Evolutionary conservation across 192 early-diverging fungal species (phyloP).

Genomic region (Gryganskiella cystojenkinii): DNA sequence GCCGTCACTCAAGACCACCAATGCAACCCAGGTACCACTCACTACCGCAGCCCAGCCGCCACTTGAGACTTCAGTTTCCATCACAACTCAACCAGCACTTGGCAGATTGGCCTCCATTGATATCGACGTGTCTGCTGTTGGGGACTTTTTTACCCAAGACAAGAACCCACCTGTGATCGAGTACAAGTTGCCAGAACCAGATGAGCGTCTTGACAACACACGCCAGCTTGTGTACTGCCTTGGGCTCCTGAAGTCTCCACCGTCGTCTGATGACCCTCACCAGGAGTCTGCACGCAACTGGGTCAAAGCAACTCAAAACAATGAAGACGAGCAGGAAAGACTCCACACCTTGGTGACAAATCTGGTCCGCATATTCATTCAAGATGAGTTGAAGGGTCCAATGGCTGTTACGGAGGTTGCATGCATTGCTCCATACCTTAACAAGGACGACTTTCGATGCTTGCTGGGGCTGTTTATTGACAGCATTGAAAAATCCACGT

Average conservation of each 20-base stretch:
- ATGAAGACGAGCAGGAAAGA: slow-evolving; percentile 5
- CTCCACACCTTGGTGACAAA: not conserved
- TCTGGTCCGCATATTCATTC: not conserved
- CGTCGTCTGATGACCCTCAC: no score
- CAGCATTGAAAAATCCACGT: not conserved
- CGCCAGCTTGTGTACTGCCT: no score
- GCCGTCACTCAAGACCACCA: no score
- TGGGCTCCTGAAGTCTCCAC: no score
- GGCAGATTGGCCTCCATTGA: no score
- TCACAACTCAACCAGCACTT: not conserved
- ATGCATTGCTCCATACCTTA: not conserved
- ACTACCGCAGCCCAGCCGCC: no score
- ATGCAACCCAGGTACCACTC: no score
- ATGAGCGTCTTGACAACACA: no score
- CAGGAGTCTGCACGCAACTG: no score
- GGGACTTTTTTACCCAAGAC: not conserved
- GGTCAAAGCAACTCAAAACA: no score
- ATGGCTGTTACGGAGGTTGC: not conserved
- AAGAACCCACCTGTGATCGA: not conserved
- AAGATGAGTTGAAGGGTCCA: not conserved
- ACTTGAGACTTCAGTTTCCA: not conserved
- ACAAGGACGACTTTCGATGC: not conserved
- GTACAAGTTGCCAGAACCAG: not conserved
- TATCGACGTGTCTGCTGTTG: not conserved
- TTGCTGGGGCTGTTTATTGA: not conserved